Conservation (phyloP, 1,139 yeast species). For the Yamadazyma membranifaciens region DNA sequence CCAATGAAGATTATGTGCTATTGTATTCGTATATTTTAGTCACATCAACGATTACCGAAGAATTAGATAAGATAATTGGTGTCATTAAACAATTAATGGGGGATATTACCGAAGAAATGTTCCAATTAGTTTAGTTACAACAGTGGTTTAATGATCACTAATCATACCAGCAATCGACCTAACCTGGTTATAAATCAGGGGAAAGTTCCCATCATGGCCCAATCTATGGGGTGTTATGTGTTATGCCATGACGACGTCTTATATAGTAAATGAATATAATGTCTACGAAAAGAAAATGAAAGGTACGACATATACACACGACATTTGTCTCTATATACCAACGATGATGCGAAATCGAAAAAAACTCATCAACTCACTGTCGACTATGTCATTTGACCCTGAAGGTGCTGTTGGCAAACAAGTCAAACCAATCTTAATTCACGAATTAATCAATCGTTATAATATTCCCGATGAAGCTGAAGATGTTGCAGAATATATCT, state of each 20-base stretch:
- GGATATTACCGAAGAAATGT: constrained; percentile 55
- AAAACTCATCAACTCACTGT: constrained; percentile 1
- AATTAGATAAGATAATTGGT: constrained; percentile 56
- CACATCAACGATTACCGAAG: constrained; percentile 64
- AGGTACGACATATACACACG: no score
- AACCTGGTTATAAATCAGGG: no score
- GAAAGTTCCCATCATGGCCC: no score
- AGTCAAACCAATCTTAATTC: constrained; percentile 33
- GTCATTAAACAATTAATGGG: constrained; percentile 62
- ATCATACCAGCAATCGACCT: no score
- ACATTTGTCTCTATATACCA: no score
- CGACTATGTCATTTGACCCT: constrained; percentile 32
- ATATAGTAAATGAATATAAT: no score
- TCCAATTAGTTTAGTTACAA: constrained; percentile 31
- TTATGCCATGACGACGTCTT: no score
- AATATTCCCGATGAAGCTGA: constrained; percentile 59
- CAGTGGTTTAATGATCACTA: neutral
- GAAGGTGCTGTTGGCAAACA: constrained; percentile 43
- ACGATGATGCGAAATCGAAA: neutral
- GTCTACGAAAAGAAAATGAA: no score
- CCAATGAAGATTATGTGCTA: constrained; percentile 70
- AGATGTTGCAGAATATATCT: constrained; percentile 79
- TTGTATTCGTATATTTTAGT: constrained; percentile 74
- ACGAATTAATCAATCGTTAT: constrained; percentile 37
- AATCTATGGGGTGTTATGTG: no score